Conservation (phyloP, 2,329 filamentous ascomycete genomes). For the Berkeleyomyces basicola region DNA sequence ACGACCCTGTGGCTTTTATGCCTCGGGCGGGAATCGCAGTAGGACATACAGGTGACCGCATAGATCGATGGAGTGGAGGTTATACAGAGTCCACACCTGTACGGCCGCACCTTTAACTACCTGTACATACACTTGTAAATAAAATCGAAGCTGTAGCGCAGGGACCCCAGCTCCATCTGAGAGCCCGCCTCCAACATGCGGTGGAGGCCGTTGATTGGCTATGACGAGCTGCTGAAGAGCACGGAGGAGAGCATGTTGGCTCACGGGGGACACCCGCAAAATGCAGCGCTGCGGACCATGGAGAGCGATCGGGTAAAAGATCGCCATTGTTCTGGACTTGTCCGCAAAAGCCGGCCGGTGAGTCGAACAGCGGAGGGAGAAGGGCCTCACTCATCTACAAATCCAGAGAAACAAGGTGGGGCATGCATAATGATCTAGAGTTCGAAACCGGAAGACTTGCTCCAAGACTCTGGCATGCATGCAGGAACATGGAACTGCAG, state of each 20-base stretch:
- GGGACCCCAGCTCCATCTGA: not conserved
- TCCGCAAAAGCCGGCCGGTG: too few species aligned
- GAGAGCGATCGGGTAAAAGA: not conserved
- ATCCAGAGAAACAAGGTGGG: too few species aligned
- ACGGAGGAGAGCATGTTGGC: too few species aligned
- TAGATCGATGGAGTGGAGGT: not conserved
- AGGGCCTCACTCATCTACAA: too few species aligned
- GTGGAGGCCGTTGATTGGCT: not conserved
- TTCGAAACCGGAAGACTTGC: too few species aligned
- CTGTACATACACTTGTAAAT: too few species aligned
- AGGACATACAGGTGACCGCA: not conserved
- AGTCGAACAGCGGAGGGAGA: too few species aligned
- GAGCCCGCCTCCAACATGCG: not conserved
- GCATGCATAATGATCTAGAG: too few species aligned
- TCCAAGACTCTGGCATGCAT: too few species aligned
- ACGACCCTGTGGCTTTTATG: not conserved
- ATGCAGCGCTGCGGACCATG: not conserved
- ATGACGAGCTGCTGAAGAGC: not conserved
- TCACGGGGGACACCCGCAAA: not conserved
- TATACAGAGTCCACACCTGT: too few species aligned
- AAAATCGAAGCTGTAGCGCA: not conserved
- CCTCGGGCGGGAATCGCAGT: not conserved
- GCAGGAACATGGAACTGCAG: too few species aligned
- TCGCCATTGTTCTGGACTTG: not conserved
- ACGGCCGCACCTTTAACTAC: too few species aligned